A percentile compares a stretch with the other conserved stretches of the same genome.
Conservation (phyloP, 2,329 filamentous ascomycete species). For the Hypoxylon sp. region DNA sequence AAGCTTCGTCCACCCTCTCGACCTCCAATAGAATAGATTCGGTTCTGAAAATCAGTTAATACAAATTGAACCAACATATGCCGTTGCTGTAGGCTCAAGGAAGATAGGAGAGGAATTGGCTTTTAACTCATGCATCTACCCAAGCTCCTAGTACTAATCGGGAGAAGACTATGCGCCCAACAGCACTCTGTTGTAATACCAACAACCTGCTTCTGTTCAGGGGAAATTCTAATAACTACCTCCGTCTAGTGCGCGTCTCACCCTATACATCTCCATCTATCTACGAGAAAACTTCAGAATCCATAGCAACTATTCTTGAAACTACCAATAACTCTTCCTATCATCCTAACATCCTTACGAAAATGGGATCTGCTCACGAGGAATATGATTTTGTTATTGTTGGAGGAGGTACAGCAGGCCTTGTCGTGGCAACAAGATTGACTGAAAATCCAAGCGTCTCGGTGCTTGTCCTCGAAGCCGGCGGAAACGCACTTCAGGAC, state of each 20-base stretch:
- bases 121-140: too few relatives aligned
- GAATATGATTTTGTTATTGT: constrained; percentile 12
- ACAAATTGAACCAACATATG: not conserved
- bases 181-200: too few relatives aligned
- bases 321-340: not conserved
- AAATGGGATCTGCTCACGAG: not conserved
- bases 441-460: constrained; percentile 5
- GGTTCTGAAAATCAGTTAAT: not conserved
- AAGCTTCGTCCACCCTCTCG: not conserved
- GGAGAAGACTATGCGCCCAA: too few relatives aligned
- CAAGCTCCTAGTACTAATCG: too few relatives aligned
- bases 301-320: not conserved
- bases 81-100: not conserved
- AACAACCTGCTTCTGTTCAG: too few relatives aligned
- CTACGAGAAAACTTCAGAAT: not conserved
- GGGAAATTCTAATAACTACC: too few relatives aligned
- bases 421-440: constrained; percentile 5
- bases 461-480: constrained; percentile 19
- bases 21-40: not conserved
- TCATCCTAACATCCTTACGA: not conserved
- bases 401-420: constrained; percentile 13
- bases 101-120: not conserved
- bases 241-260: too few relatives aligned
- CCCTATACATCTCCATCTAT: not conserved
- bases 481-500: constrained; percentile 9